Evolutionary conservation across 1,284 basidiomycete genomes (phyloP), one percentile per base, ranked within the genome.

Genomic region (Sporisorium reilianum): DNA sequence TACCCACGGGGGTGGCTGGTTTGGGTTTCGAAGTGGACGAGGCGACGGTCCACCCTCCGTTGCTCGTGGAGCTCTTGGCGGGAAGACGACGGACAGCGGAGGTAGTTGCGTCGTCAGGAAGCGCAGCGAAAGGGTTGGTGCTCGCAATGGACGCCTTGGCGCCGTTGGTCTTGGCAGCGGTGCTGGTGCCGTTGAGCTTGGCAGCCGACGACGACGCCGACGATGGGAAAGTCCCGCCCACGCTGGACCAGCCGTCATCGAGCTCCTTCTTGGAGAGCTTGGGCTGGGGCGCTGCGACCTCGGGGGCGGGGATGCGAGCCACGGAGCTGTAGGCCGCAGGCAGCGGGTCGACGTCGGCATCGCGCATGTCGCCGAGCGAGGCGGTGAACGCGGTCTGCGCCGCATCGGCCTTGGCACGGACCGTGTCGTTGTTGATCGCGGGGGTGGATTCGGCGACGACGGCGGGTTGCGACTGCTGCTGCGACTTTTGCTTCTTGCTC

Each of bases 101-200:
- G 16, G 66, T 58, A 16, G 67, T 40, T 0, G 64, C 75, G 58
- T 74, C 65, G 49, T 72, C 58, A 0, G 76, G 76, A 3, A 78
- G 68, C 9, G 76, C 76, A 2, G 72, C 62, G 38, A 78, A 78
- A 0, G 76, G 76, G 52, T 78, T 78, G 61, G 36, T 64, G 34
- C 56, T 58, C 1, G 76, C 76, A 30, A 78, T 61, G 7, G 65
- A 62, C 3, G 62, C 11, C n/a, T 30, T 32, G n/a, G n/a, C 25
- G 16, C 34, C 48, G 5, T 42, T 52, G 16, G 48, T 14, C 18
- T 60, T 57, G 22, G 45, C 16, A 30, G 42, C 16, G n/a, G n/a
- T 46, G 49, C 46, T 44, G 46, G 11, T 55, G 40, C 44, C 51
- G 55, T 52, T 65, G 22, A 36, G 10, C 50, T 61, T 55, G n/a